Evolutionary conservation across 352 stramenopile species (phyloP).

Genomic region (Phytophthora ramorum): DNA sequence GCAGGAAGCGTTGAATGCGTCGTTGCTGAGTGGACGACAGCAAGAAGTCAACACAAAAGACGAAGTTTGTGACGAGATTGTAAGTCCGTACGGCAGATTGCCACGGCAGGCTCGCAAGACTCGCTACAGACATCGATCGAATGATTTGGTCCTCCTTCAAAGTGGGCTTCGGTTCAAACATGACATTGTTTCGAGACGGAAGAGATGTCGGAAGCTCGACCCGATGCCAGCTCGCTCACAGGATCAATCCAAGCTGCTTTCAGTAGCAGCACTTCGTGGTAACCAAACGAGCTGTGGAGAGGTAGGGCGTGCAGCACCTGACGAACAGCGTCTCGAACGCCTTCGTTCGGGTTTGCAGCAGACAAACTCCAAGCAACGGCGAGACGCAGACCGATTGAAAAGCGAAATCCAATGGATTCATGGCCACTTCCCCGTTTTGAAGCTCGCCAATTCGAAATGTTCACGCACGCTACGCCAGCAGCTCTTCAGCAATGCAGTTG

Average conservation of each 20-base stretch:
- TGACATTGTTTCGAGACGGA: constrained; percentile 8
- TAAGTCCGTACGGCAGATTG: constrained; percentile 30
- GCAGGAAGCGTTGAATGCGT: constrained; percentile 4
- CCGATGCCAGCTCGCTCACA: constrained; percentile 14
- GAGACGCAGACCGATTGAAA: constrained; percentile 29
- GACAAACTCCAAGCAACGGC: constrained; percentile 9
- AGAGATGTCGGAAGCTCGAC: constrained; percentile 23
- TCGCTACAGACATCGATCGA: constrained; percentile 3
- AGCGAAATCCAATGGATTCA: constrained; percentile 73
- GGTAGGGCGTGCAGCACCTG: neutral
- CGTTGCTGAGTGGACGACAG: constrained; percentile 5
- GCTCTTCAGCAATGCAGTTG: constrained; percentile 48
- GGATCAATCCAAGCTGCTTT: neutral
- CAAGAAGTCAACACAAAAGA: constrained; percentile 4
- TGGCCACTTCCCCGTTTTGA: constrained; percentile 58
- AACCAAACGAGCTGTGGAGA: constrained; percentile 25
- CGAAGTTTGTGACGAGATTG: constrained; percentile 1
- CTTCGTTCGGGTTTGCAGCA: constrained; percentile 24
- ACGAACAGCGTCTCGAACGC: constrained; percentile 11
- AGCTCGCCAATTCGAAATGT: constrained; percentile 53
- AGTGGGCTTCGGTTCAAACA: neutral
- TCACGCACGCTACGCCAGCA: constrained; percentile 49
- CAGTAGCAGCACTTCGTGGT: neutral
- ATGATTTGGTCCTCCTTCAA: constrained; percentile 1
- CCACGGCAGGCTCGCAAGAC: constrained; percentile 5